phyloP scores from a whole-genome alignment of 2,329 filamentous ascomycete species.

The Phaeosphaeria sp. region DNA sequence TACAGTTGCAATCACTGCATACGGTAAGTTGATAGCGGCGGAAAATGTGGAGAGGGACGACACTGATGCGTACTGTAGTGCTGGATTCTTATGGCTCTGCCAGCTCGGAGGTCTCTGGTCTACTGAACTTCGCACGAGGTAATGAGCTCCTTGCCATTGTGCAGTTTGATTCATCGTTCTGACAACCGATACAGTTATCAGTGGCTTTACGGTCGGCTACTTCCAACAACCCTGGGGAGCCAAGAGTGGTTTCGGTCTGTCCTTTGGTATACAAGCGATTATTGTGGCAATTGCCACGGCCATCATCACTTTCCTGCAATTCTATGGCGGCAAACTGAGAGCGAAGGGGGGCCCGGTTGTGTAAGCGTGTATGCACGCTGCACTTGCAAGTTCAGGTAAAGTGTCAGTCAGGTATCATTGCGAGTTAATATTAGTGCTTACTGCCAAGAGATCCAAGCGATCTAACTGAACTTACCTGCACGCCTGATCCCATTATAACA shows the following conservation, averaged over 20 bases:
- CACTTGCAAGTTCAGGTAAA: background rate
- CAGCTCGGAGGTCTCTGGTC: slow-evolving; percentile 40
- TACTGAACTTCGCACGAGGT: slow-evolving; percentile 45
- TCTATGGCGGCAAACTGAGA: slow-evolving; percentile 36
- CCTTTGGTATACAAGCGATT: slow-evolving; percentile 45
- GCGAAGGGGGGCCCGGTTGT: slow-evolving; percentile 21
- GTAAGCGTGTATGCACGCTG: background rate
- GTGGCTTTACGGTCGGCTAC: slow-evolving; percentile 45
- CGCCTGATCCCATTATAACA: background rate
- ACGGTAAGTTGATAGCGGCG: slow-evolving; percentile 11
- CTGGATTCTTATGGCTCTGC: slow-evolving; percentile 44
- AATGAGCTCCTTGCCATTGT: background rate
- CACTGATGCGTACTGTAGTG: background rate
- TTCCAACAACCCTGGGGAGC: slow-evolving; percentile 46
- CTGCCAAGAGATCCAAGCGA: background rate
- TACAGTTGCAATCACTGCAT: slow-evolving; percentile 44
- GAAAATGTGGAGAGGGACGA: background rate
- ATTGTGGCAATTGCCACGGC: slow-evolving; percentile 38
- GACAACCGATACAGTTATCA: slow-evolving; percentile 16
- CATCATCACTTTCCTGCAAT: slow-evolving; percentile 36
- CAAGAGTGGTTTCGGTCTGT: slow-evolving; percentile 36
- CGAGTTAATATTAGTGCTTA: background rate
- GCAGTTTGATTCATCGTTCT: background rate
- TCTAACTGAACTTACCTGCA: background rate
- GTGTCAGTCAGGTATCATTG: background rate